Conservation (phyloP, 306 rosid genomes). For the Vicia villosa region DNA sequence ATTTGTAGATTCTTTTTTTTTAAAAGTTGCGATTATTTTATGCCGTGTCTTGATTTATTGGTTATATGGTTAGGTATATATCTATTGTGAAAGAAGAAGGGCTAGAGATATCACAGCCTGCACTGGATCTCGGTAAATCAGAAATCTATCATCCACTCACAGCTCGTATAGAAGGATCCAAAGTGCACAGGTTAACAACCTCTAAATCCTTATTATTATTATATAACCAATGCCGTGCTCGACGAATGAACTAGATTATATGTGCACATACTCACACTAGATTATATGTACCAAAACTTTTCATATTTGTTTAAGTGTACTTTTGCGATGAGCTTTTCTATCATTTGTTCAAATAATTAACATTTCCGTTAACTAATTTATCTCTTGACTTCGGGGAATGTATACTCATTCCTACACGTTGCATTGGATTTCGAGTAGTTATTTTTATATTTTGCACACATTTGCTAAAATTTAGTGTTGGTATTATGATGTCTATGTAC, state of each 20-base stretch:
- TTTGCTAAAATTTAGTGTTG: conserved; percentile 28
- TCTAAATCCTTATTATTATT: conserved; percentile 12
- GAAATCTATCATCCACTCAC: conserved; percentile 86
- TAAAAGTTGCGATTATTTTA: conserved; percentile 6
- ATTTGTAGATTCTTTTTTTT: neutral
- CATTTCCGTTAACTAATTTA: conserved; percentile 18
- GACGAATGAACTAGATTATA: conserved; percentile 10
- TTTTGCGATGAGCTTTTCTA: conserved; percentile 5
- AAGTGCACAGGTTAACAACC: conserved; percentile 76
- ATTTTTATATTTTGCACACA: neutral
- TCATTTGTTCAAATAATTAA: conserved; percentile 15
- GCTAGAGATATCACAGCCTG: conserved; percentile 98
- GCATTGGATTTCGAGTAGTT: neutral
- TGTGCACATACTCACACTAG: neutral
- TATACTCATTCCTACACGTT: neutral
- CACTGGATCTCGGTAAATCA: conserved; percentile 81
- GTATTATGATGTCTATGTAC: conserved; percentile 33
- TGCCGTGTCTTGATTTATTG: conserved; percentile 11
- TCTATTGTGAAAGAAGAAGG: conserved; percentile 79
- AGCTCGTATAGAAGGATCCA: conserved; percentile 60
- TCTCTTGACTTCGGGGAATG: neutral
- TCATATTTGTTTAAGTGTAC: conserved; percentile 8
- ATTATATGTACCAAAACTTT: neutral
- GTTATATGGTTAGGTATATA: conserved; percentile 63
- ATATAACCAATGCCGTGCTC: neutral